Base-by-base conservation (phyloP, 2,329 filamentous ascomycete genomes). In the Aspergillus tanneri region DNA sequence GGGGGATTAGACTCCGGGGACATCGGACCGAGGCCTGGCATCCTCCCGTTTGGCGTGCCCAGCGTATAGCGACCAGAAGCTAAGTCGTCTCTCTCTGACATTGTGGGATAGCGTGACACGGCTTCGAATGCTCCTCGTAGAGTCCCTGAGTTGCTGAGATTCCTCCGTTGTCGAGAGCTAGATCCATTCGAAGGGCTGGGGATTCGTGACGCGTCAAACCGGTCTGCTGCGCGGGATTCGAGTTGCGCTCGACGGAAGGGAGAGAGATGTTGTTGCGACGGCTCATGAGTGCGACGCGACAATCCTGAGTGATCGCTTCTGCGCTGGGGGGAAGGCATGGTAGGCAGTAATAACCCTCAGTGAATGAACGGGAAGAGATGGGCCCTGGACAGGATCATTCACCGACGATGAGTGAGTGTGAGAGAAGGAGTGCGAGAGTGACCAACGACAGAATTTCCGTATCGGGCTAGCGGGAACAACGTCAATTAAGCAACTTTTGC, bases 1-100 rank as follows among this genome's bases (percentile, higher is more conserved):
- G 70, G 71, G 2, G 72, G 70, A 34, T 67, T 72, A 4, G 68
- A 68, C 11, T 63, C 58, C 2, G 70, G 67, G 9, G 67, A 72
- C 18, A 55, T 57, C 22, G 50, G 46, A 47, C 56, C 52, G 32
- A 55, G 40, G 7, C 52, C 56, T 18, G 60, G 58, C 23, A 59
- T 62, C 38, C 50, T 60, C 23, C 52, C 62, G 55, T 68, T 72
- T 34, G 66, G 61, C 36, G 60, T 64, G 12, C 47, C 54, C 23
- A 32, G 42, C 19, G 48, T 57, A 32, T 56, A 54, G 7, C 51
- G 28, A 36, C 41, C 39, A 9, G 46, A 28, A 9, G 37, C 44
- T 19, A 55, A 42, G 42, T 46, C 57, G 35, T 61, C 59, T 18
- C 46, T 54, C 43, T 63, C 61, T 30, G 58, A 54, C 57, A 64